Conservation (phyloP, 176 grass and related monocot genomes). For the Neostapfia colusana region DNA sequence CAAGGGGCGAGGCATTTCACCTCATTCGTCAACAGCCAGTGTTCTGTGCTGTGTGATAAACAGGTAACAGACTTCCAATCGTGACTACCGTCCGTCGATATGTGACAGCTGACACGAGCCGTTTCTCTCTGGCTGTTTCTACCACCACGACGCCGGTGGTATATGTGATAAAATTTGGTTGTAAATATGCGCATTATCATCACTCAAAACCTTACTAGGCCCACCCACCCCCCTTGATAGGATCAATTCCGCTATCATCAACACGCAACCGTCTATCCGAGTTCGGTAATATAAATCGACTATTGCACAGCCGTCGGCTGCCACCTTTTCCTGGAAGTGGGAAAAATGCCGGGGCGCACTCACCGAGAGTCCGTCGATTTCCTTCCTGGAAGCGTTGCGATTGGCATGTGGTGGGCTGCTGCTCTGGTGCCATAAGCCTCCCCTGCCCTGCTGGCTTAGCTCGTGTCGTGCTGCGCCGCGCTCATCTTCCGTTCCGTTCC, state of each 20-base stretch:
- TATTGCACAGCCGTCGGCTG: slow-evolving; percentile 32
- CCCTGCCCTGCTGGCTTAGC: too few relatives aligned
- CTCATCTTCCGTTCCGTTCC: slow-evolving; percentile 13
- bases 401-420: slow-evolving; percentile 49
- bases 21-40: too few relatives aligned
- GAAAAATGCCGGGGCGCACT: slow-evolving; percentile 50
- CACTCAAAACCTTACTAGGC: background rate
- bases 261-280: slow-evolving; percentile 26
- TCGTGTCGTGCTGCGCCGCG: too few relatives aligned
- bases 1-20: background rate
- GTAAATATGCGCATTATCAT: slow-evolving; percentile 14
- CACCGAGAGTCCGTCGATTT: slow-evolving; percentile 47
- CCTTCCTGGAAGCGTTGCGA: slow-evolving; percentile 2
- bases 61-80: too few relatives aligned
- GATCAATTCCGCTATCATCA: slow-evolving; percentile 22
- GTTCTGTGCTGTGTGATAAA: too few relatives aligned
- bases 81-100: too few relatives aligned
- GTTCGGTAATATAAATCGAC: slow-evolving; percentile 14
- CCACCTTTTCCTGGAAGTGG: slow-evolving; percentile 10
- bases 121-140: slow-evolving; percentile 22
- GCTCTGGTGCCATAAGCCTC: slow-evolving; percentile 30
- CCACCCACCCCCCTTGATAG: background rate
- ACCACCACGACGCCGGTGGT: background rate
- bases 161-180: slow-evolving; percentile 19
- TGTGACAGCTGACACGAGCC: background rate